Percentiles rank a stretch among this genome's conserved stretches.
Conservation (phyloP, 1,139 yeast genomes). For the Zygoascus hellenicus region DNA sequence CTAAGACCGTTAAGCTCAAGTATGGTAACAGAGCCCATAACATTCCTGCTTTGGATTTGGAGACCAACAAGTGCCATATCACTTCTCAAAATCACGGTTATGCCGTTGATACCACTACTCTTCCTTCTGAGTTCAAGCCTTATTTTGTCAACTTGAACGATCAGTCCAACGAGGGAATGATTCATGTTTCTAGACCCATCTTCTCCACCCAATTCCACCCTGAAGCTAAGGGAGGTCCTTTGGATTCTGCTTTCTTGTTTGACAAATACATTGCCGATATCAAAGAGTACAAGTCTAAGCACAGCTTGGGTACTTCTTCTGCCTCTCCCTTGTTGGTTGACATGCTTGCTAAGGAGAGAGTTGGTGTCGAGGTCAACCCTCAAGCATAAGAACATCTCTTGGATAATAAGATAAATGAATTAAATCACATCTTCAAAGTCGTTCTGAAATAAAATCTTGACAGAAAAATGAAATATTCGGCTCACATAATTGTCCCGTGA, state of each 20-base stretch:
- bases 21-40: slow-evolving; percentile 99
- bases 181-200: slow-evolving; percentile 75
- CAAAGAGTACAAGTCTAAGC: slow-evolving; percentile 46
- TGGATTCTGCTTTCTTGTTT: slow-evolving; percentile 83
- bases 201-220: slow-evolving; percentile 98
- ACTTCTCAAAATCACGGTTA: slow-evolving; percentile 98
- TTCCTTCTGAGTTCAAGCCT: slow-evolving; percentile 73
- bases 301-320: slow-evolving; percentile 33
- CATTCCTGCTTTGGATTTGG: slow-evolving; percentile 87
- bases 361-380: slow-evolving; percentile 40
- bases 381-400: slow-evolving; percentile 16
- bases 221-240: slow-evolving; percentile 98
- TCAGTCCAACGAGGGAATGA: slow-evolving; percentile 96
- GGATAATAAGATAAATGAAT: too few relatives aligned
- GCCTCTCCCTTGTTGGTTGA: slow-evolving; percentile 63
- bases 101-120: slow-evolving; percentile 81
- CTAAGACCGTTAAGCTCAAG: slow-evolving; percentile 84
- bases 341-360: slow-evolving; percentile 82
- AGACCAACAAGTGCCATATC: slow-evolving; percentile 90
- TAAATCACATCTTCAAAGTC: too few relatives aligned
- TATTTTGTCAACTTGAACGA: slow-evolving; percentile 91
- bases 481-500: too few relatives aligned
- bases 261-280: slow-evolving; percentile 81
- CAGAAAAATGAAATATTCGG: too few relatives aligned
- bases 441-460: too few relatives aligned